Base-by-base conservation (phyloP, 2,329 filamentous ascomycete genomes). In the Fusarium tricinctum region DNA sequence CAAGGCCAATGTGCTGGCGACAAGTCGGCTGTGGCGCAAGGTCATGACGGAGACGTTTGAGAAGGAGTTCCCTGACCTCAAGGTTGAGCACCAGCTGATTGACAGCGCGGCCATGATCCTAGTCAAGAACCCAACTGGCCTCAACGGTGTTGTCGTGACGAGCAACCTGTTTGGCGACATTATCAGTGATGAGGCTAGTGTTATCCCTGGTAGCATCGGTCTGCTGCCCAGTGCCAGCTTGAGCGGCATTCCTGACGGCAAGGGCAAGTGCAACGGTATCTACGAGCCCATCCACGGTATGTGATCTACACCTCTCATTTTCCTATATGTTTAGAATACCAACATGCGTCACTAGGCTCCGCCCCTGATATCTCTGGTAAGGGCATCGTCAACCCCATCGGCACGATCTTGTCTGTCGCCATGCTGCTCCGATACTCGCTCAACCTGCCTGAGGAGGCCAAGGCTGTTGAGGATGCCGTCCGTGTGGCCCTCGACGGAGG, bases 351-450 rank as follows among this genome's bases (percentile, higher is more conserved):
- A 30, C 9, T 15, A 74, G 70, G 73, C 4, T 69, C 64, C 44
- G 71, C 72, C n/a, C 70, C 71, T 22, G 71, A 98, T 76, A 98
- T 98, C 75, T 93, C 92, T 3, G 94, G 95, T 71, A 88, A 97
- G 82, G 92, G 92, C 63, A 91, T 97, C 72, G 94, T 97, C 75
- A 97, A 81, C 85, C 95, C 95, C 33, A 86, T 98, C 63, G 95
- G 94, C 50, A 94, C 93, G 55, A 93, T 98, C 69, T 88, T 98
- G 43, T 97, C 94, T 14, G 87, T 97, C 15, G 93, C 93, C 75
- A 97, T 98, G 94, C 92, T 99, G 91, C 87, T 97, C 75, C 91
- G 93, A 77, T 98, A 97, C 85, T 97, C 94, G 15, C 88, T 98
- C 61, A 89, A 89, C 75, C 88, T 94, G 70, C 89, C 91, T 30